A percentile compares a stretch with the other conserved stretches of the same genome.
These are phyloP conservation scores for Penicillium sp. DNA, from an alignment of 2,329 filamentous ascomycete species.

Conservation along the genomic window DNA sequence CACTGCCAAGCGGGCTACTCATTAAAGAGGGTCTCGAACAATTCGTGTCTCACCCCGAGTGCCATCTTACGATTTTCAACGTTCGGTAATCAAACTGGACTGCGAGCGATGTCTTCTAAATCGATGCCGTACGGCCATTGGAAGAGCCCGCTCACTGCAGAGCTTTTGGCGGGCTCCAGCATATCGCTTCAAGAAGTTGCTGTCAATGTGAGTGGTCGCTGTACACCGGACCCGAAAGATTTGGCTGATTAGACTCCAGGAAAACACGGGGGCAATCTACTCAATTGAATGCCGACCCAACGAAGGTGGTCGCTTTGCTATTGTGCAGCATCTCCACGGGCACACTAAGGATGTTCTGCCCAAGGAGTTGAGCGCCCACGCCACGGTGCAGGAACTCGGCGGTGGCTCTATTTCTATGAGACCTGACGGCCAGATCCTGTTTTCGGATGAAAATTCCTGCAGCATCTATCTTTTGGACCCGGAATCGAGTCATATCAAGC, in stretches of 20 bases:
- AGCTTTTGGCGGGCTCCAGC: constrained; percentile 32
- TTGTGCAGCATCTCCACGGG: constrained; percentile 44
- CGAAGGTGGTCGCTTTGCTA: constrained; percentile 43
- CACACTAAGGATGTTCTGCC: constrained; percentile 45
- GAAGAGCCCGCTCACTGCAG: constrained; percentile 40
- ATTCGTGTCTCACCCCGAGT: neutral
- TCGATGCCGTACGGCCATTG: constrained; percentile 38
- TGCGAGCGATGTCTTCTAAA: neutral
- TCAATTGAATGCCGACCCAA: constrained; percentile 36
- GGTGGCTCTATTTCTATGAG: constrained; percentile 46
- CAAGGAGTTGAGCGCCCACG: constrained; percentile 43
- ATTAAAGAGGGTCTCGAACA: neutral
- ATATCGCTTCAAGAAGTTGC: constrained; percentile 33
- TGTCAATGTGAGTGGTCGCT: constrained; percentile 24
- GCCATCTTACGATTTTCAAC: neutral
- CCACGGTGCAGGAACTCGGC: constrained; percentile 55
- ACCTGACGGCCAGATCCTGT: constrained; percentile 45
- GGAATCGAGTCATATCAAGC: constrained; percentile 32
- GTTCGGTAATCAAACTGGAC: neutral
- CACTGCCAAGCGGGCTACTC: neutral
- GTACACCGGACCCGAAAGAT: neutral
- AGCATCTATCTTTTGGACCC: constrained; percentile 47
- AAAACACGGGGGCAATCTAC: constrained; percentile 31
- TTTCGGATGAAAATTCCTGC: constrained; percentile 45
- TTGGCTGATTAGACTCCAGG: constrained; percentile 8